Conservation (phyloP, 352 stramenopile genomes). For the Pythium angustatum region DNA sequence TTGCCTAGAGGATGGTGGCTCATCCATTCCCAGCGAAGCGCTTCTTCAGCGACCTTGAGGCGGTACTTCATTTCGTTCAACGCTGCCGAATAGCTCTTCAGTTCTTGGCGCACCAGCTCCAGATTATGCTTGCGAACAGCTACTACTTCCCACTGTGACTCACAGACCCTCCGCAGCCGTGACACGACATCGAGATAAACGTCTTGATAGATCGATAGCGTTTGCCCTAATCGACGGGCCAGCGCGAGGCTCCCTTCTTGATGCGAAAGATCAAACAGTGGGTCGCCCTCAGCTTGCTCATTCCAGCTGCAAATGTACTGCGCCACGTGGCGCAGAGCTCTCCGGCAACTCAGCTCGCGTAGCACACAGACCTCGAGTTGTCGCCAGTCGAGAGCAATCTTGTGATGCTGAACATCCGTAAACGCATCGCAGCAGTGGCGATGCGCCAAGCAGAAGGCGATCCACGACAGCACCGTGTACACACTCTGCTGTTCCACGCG, state of each 20-base stretch:
- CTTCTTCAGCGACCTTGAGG: constrained; percentile 6
- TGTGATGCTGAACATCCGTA: background rate
- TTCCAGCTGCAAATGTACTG: constrained; percentile 19
- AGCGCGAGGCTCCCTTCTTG: constrained; percentile 14
- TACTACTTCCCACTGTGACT: constrained; percentile 9
- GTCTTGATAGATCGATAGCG: constrained; percentile 16
- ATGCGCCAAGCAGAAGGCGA: constrained; percentile 6
- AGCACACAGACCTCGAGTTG: constrained; percentile 17
- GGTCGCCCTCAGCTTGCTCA: background rate
- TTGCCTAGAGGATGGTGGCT: background rate
- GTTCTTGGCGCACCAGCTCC: constrained; percentile 7
- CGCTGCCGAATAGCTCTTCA: background rate
- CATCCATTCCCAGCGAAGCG: constrained; percentile 8
- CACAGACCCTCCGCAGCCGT: background rate
- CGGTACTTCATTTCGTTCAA: background rate
- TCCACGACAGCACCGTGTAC: constrained; percentile 1
- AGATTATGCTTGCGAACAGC: constrained; percentile 3
- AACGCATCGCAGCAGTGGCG: background rate
- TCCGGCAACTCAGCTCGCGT: background rate
- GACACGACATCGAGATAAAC: constrained; percentile 8
- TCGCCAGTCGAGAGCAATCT: constrained; percentile 17
- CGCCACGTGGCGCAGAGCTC: constrained; percentile 6
- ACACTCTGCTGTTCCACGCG: constrained; percentile 10
- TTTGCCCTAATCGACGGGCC: constrained; percentile 9
- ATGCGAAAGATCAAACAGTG: constrained; percentile 21